Conservation (phyloP, 2,329 filamentous ascomycete genomes). For the Verticillium alfalfae region DNA sequence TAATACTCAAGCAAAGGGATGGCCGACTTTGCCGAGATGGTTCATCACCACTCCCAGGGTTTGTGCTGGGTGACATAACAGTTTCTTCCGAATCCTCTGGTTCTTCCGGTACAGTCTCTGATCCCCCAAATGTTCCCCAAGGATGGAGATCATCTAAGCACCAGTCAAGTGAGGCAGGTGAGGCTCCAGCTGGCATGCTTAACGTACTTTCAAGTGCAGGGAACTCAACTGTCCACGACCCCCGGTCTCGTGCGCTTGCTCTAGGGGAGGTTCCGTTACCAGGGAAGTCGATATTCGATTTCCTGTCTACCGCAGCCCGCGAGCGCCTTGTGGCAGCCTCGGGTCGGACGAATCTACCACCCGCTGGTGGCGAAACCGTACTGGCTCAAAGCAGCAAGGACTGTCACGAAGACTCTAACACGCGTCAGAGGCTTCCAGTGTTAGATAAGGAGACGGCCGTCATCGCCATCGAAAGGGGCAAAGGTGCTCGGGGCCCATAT, state of each 20-base stretch:
- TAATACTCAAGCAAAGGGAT: constrained; percentile 18
- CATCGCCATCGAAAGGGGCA: constrained; percentile 62
- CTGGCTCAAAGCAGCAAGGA: constrained; percentile 30
- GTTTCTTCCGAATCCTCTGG: constrained; percentile 37
- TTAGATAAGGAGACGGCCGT: constrained; percentile 63
- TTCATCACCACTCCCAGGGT: constrained; percentile 72
- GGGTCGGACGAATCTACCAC: constrained; percentile 71
- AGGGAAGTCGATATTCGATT: constrained; percentile 95
- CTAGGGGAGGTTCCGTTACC: constrained; percentile 74
- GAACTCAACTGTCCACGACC: constrained; percentile 54
- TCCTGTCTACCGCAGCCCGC: constrained; percentile 70
- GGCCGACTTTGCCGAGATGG: constrained; percentile 74
- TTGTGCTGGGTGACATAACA: constrained; percentile 59
- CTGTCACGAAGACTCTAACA: constrained; percentile 18
- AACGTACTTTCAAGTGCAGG: constrained; percentile 62
- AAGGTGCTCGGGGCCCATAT: constrained; percentile 70
- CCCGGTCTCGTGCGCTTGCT: constrained; percentile 64
- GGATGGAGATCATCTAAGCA: constrained; percentile 64
- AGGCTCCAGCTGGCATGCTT: background rate
- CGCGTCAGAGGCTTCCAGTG: constrained; percentile 55
- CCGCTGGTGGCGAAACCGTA: constrained; percentile 69
- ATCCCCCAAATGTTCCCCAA: constrained; percentile 61
- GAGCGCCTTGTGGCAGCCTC: constrained; percentile 71
- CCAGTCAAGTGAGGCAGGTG: background rate
- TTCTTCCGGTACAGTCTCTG: constrained; percentile 40